Evolutionary conservation across 371 early-diverging fungal genomes (phyloP).

Genomic region (Mucor indicus): DNA sequence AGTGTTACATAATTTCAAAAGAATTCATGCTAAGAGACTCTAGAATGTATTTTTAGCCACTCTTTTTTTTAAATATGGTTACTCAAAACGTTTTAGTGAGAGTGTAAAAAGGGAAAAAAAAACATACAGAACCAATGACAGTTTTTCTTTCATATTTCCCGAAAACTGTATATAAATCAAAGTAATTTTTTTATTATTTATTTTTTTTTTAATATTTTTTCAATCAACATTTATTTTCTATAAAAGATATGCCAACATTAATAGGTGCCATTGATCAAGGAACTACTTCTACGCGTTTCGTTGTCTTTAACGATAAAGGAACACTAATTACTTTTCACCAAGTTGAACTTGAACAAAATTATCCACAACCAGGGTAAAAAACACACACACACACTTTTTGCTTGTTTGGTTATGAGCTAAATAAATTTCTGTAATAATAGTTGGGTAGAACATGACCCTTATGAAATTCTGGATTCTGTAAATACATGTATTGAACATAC

Average conservation of each 20-base stretch:
- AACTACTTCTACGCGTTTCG: conserved; percentile 87
- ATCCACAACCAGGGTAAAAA: conserved; percentile 72
- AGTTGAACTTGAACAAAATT: conserved; percentile 74
- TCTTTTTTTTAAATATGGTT: too few species aligned
- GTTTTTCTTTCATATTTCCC: too few species aligned
- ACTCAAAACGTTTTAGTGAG: too few species aligned
- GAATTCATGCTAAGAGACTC: too few species aligned
- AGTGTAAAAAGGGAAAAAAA: too few species aligned
- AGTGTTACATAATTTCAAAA: too few species aligned
- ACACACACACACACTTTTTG: not conserved
- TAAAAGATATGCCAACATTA: conserved; percentile 30
- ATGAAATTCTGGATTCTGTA: conserved; percentile 71
- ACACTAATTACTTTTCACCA: conserved; percentile 73
- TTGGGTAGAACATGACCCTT: conserved; percentile 93
- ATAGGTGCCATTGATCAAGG: conserved; percentile 94
- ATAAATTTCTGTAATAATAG: too few species aligned
- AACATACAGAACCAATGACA: too few species aligned
- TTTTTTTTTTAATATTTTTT: not conserved
- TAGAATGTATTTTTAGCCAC: too few species aligned
- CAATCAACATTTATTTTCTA: not conserved
- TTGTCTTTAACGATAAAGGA: conserved; percentile 81
- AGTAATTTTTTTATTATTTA: not conserved
- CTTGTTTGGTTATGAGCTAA: not conserved
- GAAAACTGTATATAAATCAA: conserved; percentile 3
- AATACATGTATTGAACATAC: conserved; percentile 70